A percentile compares a stretch with the other conserved stretches of the same genome.
These are phyloP conservation scores for Jaenimonas drosophilae DNA, from an alignment of 208 protist species.

Conservation along the genomic window DNA sequence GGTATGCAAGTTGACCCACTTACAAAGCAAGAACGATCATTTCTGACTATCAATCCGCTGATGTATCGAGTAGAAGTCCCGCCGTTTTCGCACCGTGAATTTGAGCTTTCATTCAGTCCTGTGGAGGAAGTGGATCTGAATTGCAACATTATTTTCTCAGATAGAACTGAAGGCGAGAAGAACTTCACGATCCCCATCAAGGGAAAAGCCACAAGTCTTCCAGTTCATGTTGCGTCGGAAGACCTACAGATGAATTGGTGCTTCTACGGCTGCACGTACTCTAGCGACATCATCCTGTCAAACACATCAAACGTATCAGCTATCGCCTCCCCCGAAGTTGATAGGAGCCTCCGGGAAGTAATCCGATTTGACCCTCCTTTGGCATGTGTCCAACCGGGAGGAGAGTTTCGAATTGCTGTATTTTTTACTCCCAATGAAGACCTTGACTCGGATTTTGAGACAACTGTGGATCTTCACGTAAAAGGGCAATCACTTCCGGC, in stretches of 20 bases:
- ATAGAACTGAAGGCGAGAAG: constrained; percentile 18
- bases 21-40: constrained; percentile 11
- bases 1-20: constrained; percentile 34
- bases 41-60: constrained; percentile 38
- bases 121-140: constrained; percentile 18
- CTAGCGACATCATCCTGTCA: constrained; percentile 39
- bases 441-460: background rate
- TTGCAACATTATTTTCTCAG: constrained; percentile 33
- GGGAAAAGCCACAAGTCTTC: constrained; percentile 37
- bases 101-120: constrained; percentile 46
- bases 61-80: constrained; percentile 34
- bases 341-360: background rate
- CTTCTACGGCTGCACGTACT: constrained; percentile 66
- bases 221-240: constrained; percentile 50
- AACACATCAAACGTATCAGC: constrained; percentile 57
- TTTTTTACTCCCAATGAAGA: background rate
- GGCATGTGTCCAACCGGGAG: constrained; percentile 11
- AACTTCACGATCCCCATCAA: constrained; percentile 22
- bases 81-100: constrained; percentile 24
- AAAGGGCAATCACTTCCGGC: constrained; percentile 32
- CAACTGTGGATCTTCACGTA: constrained; percentile 16
- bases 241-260: constrained; percentile 71
- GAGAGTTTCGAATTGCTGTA: background rate
- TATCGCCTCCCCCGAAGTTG: constrained; percentile 17
- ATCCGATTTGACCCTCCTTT: constrained; percentile 11